Evolutionary conservation across 2,329 filamentous ascomycete genomes (phyloP).

Genomic region (Pestalotiopsis sp.): DNA sequence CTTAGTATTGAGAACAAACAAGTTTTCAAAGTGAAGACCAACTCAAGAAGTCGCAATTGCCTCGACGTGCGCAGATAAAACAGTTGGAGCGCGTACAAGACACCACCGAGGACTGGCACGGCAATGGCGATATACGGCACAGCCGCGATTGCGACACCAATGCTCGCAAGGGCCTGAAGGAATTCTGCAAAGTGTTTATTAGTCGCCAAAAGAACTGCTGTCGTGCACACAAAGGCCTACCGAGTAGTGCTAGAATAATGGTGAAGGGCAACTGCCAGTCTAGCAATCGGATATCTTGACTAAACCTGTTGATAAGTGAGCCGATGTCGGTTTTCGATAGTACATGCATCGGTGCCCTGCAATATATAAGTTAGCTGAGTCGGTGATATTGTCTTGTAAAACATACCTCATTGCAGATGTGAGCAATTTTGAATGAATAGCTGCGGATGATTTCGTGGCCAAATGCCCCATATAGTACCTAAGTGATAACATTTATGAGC

Average conservation of each 20-base stretch:
- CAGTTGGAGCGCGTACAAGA: constrained; percentile 43
- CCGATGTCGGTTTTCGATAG: constrained; percentile 43
- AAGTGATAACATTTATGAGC: background rate
- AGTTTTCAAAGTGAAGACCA: no score
- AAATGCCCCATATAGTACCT: background rate
- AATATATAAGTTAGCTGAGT: background rate
- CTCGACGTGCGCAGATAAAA: constrained; percentile 50
- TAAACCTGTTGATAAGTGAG: constrained; percentile 45
- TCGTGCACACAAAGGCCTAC: background rate
- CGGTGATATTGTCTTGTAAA: background rate
- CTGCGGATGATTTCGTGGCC: background rate
- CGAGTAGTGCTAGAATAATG: constrained; percentile 24
- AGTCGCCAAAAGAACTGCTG: background rate
- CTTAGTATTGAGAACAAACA: no score
- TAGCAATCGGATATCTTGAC: constrained; percentile 45
- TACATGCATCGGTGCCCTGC: constrained; percentile 38
- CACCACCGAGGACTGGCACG: constrained; percentile 17
- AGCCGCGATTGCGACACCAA: constrained; percentile 41
- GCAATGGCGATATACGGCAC: constrained; percentile 40
- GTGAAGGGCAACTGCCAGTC: constrained; percentile 43
- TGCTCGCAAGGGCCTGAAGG: constrained; percentile 38
- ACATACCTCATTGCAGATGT: background rate
- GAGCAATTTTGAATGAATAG: background rate
- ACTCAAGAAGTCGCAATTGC: constrained; percentile 47
- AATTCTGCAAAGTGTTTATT: constrained; percentile 26